Percentiles rank a stretch among this genome's conserved stretches.
Evolutionary conservation across 169 alveolate species (phyloP).

Genomic region (Eimeria acervulina): DNA sequence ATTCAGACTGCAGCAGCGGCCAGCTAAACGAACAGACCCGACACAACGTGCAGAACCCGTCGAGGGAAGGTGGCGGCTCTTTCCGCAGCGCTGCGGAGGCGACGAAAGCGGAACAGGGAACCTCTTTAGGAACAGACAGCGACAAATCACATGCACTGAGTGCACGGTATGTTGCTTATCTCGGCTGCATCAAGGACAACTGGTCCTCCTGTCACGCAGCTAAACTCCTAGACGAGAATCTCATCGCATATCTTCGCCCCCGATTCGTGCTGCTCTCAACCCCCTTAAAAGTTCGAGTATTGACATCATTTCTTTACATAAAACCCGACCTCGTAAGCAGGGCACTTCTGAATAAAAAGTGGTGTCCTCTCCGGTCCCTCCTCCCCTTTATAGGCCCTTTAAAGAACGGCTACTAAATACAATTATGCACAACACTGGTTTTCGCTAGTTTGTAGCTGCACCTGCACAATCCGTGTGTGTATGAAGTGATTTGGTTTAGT

Average conservation of each 20-base stretch:
- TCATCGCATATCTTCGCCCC: slow-evolving; percentile 89
- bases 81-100: not conserved
- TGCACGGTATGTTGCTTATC: slow-evolving; percentile 78
- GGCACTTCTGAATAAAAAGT: not conserved
- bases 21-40: not conserved
- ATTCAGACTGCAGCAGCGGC: not conserved
- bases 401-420: too few relatives aligned
- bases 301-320: slow-evolving; percentile 90
- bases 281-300: slow-evolving; percentile 91
- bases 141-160: slow-evolving; percentile 59
- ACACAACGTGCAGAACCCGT: not conserved
- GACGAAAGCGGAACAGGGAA: not conserved
- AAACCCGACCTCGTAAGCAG: slow-evolving; percentile 88
- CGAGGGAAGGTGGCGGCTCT: not conserved
- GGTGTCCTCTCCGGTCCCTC: not conserved
- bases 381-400: too few relatives aligned
- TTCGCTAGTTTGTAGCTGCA: too few relatives aligned
- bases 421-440: too few relatives aligned
- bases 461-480: too few relatives aligned
- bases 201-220: slow-evolving; percentile 94
- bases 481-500: too few relatives aligned
- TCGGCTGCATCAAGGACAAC: slow-evolving; percentile 88
- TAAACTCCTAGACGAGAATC: slow-evolving; percentile 87
- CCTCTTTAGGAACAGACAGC: not conserved
- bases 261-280: slow-evolving; percentile 91